phyloP scores from a whole-genome alignment of 805 yeast genomes.

The Starmera quercuum region DNA sequence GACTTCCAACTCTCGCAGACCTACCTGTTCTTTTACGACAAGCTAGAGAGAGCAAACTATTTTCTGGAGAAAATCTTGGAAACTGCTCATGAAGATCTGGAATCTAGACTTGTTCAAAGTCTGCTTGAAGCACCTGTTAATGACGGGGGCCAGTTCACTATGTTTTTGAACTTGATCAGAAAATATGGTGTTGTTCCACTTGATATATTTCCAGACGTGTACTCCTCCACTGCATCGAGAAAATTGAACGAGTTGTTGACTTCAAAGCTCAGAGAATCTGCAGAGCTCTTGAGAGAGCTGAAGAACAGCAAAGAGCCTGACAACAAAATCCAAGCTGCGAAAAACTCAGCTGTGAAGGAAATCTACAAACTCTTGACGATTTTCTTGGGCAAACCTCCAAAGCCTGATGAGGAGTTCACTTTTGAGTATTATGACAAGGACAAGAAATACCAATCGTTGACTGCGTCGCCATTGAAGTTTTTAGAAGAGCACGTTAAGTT shows the following conservation, averaged over 20 bases:
- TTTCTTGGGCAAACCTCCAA: slow-evolving; percentile 74
- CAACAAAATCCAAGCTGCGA: slow-evolving; percentile 21
- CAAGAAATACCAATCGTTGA: slow-evolving; percentile 38
- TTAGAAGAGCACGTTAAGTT: slow-evolving; percentile 44
- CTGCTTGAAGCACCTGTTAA: slow-evolving; percentile 57
- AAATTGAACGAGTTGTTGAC: slow-evolving; percentile 55
- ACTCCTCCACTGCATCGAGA: slow-evolving; percentile 41
- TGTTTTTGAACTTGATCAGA: slow-evolving; percentile 68
- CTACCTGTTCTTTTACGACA: slow-evolving; percentile 77
- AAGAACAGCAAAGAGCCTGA: slow-evolving; percentile 6
- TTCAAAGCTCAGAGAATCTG: slow-evolving; percentile 71
- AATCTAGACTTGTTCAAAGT: slow-evolving; percentile 62
- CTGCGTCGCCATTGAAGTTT: slow-evolving; percentile 60
- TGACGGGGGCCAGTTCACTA: slow-evolving; percentile 88
- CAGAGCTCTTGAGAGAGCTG: slow-evolving; percentile 49
- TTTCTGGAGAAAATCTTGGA: slow-evolving; percentile 72
- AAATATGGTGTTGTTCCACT: slow-evolving; percentile 82
- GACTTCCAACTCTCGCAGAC: slow-evolving; percentile 72
- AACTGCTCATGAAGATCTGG: slow-evolving; percentile 58
- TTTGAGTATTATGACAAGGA: slow-evolving; percentile 79
- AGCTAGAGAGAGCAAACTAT: slow-evolving; percentile 76
- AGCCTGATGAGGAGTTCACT: slow-evolving; percentile 53
- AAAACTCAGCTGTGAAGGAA: slow-evolving; percentile 43
- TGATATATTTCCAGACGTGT: slow-evolving; percentile 62
- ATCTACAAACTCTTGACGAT: slow-evolving; percentile 59